A percentile compares a stretch with the other conserved stretches of the same genome.
Conservation (phyloP, 768 basidiomycete genomes). For the Lactarius trivialis region DNA sequence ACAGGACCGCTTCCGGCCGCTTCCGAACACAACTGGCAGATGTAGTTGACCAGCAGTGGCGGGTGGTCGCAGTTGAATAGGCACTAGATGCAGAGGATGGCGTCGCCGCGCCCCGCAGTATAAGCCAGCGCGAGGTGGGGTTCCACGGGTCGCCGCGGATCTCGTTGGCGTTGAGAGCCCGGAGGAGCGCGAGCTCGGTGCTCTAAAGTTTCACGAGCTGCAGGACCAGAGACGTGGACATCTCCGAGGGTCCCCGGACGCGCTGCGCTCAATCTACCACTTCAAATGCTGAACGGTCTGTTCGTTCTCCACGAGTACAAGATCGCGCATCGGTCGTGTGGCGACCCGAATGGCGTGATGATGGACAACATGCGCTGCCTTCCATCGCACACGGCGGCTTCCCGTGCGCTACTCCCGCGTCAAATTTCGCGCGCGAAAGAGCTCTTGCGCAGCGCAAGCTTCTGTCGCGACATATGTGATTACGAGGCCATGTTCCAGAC, state of each 20-base stretch:
- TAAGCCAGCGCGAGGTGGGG: conserved; percentile 42
- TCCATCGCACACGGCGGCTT: conserved; percentile 13
- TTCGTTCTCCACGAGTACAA: conserved; percentile 20
- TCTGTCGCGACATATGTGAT: conserved; percentile 15
- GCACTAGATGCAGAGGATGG: conserved; percentile 40
- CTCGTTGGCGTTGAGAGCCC: conserved; percentile 41
- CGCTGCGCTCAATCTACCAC: no score
- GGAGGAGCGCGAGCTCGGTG: conserved; percentile 36
- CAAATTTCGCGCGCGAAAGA: conserved; percentile 14
- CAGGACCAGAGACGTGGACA: conserved; percentile 10
- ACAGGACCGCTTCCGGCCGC: no score
- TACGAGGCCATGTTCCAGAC: conserved; percentile 9
- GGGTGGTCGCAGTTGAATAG: conserved; percentile 41
- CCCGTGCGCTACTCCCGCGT: conserved; percentile 18
- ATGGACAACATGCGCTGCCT: no score
- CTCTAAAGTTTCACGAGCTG: conserved; percentile 12
- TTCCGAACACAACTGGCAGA: no score
- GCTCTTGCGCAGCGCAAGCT: not conserved
- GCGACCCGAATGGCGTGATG: no score
- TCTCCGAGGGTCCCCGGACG: not conserved
- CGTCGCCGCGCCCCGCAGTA: conserved; percentile 38
- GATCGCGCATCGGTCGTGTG: conserved; percentile 10
- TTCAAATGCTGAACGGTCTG: no score
- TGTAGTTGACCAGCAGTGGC: conserved; percentile 44
- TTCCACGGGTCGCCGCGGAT: conserved; percentile 50